Evolutionary conservation across 805 yeast species (phyloP).

Genomic region (Wickerhamomyces canadensis): DNA sequence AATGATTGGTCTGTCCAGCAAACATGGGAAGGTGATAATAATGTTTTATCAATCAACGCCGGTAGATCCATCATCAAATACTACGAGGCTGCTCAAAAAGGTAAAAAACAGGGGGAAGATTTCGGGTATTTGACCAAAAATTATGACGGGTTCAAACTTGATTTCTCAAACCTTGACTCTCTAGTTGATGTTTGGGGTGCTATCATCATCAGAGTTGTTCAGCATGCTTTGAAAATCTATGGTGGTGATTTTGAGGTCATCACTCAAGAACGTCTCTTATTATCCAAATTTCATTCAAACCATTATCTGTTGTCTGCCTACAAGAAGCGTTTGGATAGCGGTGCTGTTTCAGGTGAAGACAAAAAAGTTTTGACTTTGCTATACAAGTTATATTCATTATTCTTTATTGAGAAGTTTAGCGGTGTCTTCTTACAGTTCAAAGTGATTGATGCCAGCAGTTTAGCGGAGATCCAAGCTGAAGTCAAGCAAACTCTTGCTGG

Average conservation of each 20-base stretch:
- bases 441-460: constrained; percentile 44
- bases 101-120: constrained; percentile 26
- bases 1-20: constrained; percentile 97
- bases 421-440: constrained; percentile 66
- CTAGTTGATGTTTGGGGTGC: constrained; percentile 29
- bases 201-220: constrained; percentile 28
- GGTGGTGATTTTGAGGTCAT: constrained; percentile 30
- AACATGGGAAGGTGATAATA: constrained; percentile 98
- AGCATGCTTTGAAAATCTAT: constrained; percentile 26
- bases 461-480: constrained; percentile 37
- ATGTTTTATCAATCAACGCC: constrained; percentile 73
- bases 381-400: constrained; percentile 57
- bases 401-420: constrained; percentile 64
- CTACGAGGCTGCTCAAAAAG: constrained; percentile 32
- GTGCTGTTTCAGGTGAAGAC: constrained; percentile 28
- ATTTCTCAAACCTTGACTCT: constrained; percentile 14
- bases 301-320: constrained; percentile 30
- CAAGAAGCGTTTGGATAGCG: constrained; percentile 21
- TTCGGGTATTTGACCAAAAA: constrained; percentile 26
- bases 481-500: constrained; percentile 41
- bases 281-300: constrained; percentile 37
- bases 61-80: constrained; percentile 63
- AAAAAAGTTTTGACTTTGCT: constrained; percentile 45
- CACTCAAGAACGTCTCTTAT: constrained; percentile 32
- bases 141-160: constrained; percentile 22